A percentile compares a stretch with the other conserved stretches of the same genome.
phyloP scores from a whole-genome alignment of 805 yeast species.

The Candida fluviatilis region DNA sequence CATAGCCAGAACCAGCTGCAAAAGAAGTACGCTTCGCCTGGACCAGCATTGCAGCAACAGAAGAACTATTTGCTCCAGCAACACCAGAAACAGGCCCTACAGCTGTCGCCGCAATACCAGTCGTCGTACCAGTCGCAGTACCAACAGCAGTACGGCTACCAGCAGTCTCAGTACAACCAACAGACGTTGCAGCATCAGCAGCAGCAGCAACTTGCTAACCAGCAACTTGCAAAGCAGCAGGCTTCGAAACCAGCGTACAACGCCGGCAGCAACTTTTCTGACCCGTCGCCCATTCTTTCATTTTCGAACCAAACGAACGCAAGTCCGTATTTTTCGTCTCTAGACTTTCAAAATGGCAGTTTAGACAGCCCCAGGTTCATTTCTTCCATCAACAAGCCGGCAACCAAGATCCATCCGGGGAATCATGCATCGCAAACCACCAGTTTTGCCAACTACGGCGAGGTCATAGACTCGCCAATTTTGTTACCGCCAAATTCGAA shows the following conservation, averaged over 20 bases:
- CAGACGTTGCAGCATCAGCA: conserved; percentile 8
- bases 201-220: conserved; percentile 6
- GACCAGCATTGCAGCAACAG: conserved; percentile 30
- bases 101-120: conserved; percentile 3
- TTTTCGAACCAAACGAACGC: not conserved
- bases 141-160: conserved; percentile 8
- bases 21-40: conserved; percentile 23
- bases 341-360: not conserved
- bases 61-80: conserved; percentile 17
- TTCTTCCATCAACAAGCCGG: not conserved
- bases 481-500: conserved; percentile 16
- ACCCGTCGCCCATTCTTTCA: not conserved
- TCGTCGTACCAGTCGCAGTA: conserved; percentile 1
- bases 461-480: conserved; percentile 15
- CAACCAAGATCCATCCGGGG: not conserved
- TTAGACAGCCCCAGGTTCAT: conserved; percentile 2
- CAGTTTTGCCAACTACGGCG: not conserved
- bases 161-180: conserved; percentile 6
- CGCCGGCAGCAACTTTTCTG: not conserved
- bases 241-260: conserved; percentile 1
- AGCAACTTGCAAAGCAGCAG: conserved; percentile 3
- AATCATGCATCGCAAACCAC: not conserved
- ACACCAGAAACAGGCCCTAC: conserved; percentile 5
- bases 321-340: not conserved
- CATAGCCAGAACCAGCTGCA: conserved; percentile 11